Base-by-base conservation (phyloP, 768 basidiomycete genomes). In the Agrocybe praecox region DNA sequence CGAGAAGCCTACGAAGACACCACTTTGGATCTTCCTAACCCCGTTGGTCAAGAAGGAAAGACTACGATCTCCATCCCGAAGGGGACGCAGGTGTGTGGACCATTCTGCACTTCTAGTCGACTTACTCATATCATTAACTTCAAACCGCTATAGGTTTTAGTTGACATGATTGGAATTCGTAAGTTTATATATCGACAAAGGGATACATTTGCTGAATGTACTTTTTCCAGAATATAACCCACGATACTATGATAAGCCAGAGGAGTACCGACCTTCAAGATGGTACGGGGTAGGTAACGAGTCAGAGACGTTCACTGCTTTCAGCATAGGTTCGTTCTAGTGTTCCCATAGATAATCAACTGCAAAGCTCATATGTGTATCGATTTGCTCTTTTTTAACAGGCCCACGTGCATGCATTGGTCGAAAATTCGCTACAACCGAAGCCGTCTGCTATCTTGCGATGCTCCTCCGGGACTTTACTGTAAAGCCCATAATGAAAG, bases 91-190 rank as follows among this genome's bases (percentile, higher is more conserved):
- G 76, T 75, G 44, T 40, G n/a, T 66, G 52, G 19, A 14, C 17
- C n/a, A n/a, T n/a, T n/a, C n/a, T n/a, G n/a, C n/a, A n/a, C n/a
- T n/a, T n/a, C n/a, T n/a, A n/a, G n/a, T n/a, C n/a, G n/a, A n/a
- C n/a, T n/a, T n/a, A n/a, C n/a, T n/a, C n/a, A n/a, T n/a, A n/a
- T n/a, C n/a, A 17, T 15, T 44, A 36, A 10, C 36, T 53, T 22
- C 23, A 10, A 23, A 23, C 1, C 5, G 46, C 15, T 29, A 19
- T 29, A 49, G 68, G 79, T 76, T 14, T 62, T 80, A 4, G 70
- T 80, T 6, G 81, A 84, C 58, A 76, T 81, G 76, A 59, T 83
- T 54, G 81, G 80, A 57, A 67, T 80, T 46, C 76, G 80, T 82
- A 60, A 72, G 80, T 73, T 15, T 17, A 50, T 7, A 18, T 46